A percentile compares a stretch with the other conserved stretches of the same genome.
These are phyloP conservation scores for carrot (Daucus carota) DNA, from an alignment of 129 eudicot species.

Conservation along the genomic window DNA sequence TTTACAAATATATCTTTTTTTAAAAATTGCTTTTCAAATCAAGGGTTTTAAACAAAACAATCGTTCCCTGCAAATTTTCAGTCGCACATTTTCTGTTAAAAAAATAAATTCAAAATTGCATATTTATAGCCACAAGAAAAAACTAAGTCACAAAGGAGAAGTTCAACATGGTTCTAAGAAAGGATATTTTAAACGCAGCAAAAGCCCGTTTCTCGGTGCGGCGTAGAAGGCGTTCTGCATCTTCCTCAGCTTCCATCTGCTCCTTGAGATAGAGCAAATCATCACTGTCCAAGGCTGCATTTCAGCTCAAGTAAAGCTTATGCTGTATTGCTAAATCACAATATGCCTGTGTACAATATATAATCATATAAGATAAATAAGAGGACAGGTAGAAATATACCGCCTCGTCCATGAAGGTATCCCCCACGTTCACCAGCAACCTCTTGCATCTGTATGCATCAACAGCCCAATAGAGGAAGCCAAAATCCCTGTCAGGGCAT, in stretches of 20 bases:
- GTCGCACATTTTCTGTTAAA: not conserved
- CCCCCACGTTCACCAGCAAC: slow-evolving; percentile 99
- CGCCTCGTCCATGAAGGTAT: slow-evolving; percentile 99
- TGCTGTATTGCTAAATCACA: not conserved
- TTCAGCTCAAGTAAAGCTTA: slow-evolving; percentile 28
- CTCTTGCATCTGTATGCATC: slow-evolving; percentile 96
- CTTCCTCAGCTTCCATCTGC: slow-evolving; percentile 99
- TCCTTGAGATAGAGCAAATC: slow-evolving; percentile 97
- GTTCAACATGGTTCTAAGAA: not conserved
- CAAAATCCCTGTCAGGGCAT: slow-evolving; percentile 99
- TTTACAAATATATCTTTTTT: too few relatives aligned
- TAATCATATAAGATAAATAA: not conserved
- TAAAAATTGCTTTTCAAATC: too few relatives aligned
- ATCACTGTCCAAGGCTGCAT: slow-evolving; percentile 98
- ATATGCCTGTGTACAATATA: not conserved
- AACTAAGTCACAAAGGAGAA: not conserved
- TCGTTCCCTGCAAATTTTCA: not conserved
- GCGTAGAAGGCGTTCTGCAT: slow-evolving; percentile 87
- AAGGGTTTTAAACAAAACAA: too few relatives aligned
- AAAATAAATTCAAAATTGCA: not conserved
- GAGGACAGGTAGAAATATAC: slow-evolving; percentile 26
- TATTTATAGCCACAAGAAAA: not conserved
- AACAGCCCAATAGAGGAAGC: slow-evolving; percentile 70
- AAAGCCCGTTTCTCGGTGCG: slow-evolving; percentile 97
- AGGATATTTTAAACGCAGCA: slow-evolving; percentile 97